These are phyloP conservation scores for Blastobotrys elegans DNA, from an alignment of 1,139 yeast genomes.

Conservation along the genomic window DNA sequence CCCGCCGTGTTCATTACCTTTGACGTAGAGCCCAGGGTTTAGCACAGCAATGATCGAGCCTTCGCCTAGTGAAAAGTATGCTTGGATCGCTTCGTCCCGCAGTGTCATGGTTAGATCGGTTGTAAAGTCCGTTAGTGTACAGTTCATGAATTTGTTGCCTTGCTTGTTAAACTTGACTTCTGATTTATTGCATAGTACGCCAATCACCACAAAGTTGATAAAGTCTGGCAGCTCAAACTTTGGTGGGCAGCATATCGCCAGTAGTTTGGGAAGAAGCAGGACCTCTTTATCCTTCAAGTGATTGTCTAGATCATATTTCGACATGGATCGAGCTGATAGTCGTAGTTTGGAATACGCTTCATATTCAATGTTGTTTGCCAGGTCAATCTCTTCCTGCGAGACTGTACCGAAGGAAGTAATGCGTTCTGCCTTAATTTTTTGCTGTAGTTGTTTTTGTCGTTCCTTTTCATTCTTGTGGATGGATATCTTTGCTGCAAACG, in stretches of 20 bases:
- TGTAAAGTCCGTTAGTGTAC: conserved; percentile 65
- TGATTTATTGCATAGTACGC: conserved; percentile 57
- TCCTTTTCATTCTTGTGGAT: neutral
- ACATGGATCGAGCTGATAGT: conserved; percentile 17
- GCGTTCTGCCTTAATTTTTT: conserved; percentile 12
- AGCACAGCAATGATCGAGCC: conserved; percentile 74
- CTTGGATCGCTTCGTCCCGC: conserved; percentile 62
- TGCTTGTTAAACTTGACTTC: conserved; percentile 43
- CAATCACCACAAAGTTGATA: conserved; percentile 71
- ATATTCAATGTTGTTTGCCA: conserved; percentile 9
- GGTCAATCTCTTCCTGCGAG: conserved; percentile 2
- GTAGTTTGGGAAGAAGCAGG: conserved; percentile 22
- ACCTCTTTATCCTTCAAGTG: conserved; percentile 22
- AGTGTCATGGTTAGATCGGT: conserved; percentile 55
- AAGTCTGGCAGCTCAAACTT: conserved; percentile 62
- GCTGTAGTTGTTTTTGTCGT: neutral
- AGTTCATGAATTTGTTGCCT: conserved; percentile 51
- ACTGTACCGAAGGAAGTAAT: conserved; percentile 12
- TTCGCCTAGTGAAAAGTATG: conserved; percentile 63
- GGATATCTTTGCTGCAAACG: conserved; percentile 7
- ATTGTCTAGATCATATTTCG: conserved; percentile 10
- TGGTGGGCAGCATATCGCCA: conserved; percentile 58
- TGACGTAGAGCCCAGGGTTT: conserved; percentile 60
- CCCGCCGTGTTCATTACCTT: conserved; percentile 21
- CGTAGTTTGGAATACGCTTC: conserved; percentile 21